Evolutionary conservation across 768 basidiomycete species (phyloP), one percentile per base, ranked within the genome.

Genomic region (Podaxis pistillaris): DNA sequence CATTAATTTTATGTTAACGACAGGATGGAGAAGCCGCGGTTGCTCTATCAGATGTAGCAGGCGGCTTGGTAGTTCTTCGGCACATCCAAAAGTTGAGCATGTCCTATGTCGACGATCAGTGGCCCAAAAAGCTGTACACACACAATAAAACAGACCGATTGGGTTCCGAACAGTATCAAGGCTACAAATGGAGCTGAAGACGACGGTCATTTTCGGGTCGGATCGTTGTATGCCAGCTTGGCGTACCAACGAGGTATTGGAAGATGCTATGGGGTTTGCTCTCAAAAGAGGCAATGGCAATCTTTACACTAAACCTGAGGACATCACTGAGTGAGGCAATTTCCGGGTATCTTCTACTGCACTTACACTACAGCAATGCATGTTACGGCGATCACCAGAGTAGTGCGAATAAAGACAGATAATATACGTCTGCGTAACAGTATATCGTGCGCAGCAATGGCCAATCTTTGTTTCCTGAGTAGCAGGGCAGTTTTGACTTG

Each of bases 21-120:
- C 15, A 44, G 15, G 41, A 44, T 44, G 17, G n/a, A 44, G 15
- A 13, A 13, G 41, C 41, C 2, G 1, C 3, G 4, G n/a, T 12
- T 44, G 15, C 15, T 15, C 15, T 9, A 9, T 33, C 33, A 7
- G 33, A 33, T 9, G 33, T 3, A 33, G 9, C 33, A 4, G 19
- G 54, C 12, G n/a, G 11, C 24, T 51, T 30, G 37, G 49, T 24
- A 26, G 33, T 12, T 15, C 58, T 51, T 6, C 38, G 24, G 11
- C 58, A 60, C 22, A 24, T n/a, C 58, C 58, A 60, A 17, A 36
- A 60, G 11, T 40, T 38, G 36, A 60, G 52, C 30, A 60, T 26
- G 9, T 60, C 40, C 56, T 57, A 7, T 13, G 17, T 19, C 5
- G 11, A 24, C 19, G 22, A 3, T 38, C 17, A 56, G 37, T 2